Conservation (phyloP, 2,329 filamentous ascomycete genomes). For the Sordariomycetes sp. region DNA sequence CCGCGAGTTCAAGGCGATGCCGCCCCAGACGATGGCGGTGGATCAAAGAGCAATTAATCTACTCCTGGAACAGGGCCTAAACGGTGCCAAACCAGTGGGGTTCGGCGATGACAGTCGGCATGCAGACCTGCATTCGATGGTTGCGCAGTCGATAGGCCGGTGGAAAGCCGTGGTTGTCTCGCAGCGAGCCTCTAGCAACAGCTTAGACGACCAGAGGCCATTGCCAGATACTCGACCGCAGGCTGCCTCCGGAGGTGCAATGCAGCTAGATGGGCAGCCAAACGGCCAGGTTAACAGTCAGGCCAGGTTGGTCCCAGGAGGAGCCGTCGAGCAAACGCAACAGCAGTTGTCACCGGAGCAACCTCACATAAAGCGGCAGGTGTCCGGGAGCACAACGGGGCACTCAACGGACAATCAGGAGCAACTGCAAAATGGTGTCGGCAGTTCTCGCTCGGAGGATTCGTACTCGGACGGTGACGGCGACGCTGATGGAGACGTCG, state of each 20-base stretch:
- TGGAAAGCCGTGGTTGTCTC: slow-evolving; percentile 53
- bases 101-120: slow-evolving; percentile 39
- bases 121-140: slow-evolving; percentile 37
- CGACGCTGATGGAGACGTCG: slow-evolving; percentile 21
- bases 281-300: slow-evolving; percentile 11
- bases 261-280: slow-evolving; percentile 5
- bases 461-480: slow-evolving; percentile 22
- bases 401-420: slow-evolving; percentile 22
- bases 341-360: slow-evolving; percentile 13
- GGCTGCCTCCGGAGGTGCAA: slow-evolving; percentile 12
- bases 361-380: slow-evolving; percentile 10
- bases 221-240: slow-evolving; percentile 25
- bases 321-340: slow-evolving; percentile 7
- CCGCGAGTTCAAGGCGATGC: slow-evolving; percentile 42
- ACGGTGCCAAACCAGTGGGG: slow-evolving; percentile 29
- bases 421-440: slow-evolving; percentile 11
- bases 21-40: slow-evolving; percentile 41
- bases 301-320: slow-evolving; percentile 7
- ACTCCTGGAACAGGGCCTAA: slow-evolving; percentile 32
- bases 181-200: slow-evolving; percentile 27
- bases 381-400: slow-evolving; percentile 13
- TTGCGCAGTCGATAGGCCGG: slow-evolving; percentile 44
- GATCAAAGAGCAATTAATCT: slow-evolving; percentile 35
- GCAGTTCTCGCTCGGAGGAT: slow-evolving; percentile 12
- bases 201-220: slow-evolving; percentile 38